Evolutionary conservation across 2,329 filamentous ascomycete species (phyloP).

Genomic region (Aschersonia sp.): DNA sequence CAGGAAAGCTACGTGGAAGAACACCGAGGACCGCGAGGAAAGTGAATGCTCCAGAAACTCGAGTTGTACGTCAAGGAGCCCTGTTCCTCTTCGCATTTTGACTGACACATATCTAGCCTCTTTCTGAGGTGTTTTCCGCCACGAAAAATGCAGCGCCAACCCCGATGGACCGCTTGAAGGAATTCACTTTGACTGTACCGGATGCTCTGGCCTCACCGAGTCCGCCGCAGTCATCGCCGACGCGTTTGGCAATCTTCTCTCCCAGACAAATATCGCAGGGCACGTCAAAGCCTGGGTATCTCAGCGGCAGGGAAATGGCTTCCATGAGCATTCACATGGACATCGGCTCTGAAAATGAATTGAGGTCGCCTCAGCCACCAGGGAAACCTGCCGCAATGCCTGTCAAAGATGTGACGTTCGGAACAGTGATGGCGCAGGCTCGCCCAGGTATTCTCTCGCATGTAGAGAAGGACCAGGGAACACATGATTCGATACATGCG

Average conservation of each 20-base stretch:
- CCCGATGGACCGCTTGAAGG: slow-evolving; percentile 32
- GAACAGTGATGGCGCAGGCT: not conserved
- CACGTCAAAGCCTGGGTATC: slow-evolving; percentile 52
- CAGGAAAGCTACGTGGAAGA: slow-evolving; percentile 69
- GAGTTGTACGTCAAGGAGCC: slow-evolving; percentile 40
- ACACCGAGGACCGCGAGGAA: slow-evolving; percentile 61
- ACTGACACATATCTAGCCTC: slow-evolving; percentile 30
- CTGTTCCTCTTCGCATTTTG: not conserved
- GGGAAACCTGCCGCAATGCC: not conserved
- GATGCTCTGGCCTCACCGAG: slow-evolving; percentile 22
- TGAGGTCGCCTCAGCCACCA: slow-evolving; percentile 7
- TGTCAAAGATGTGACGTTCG: not conserved
- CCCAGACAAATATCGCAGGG: slow-evolving; percentile 12
- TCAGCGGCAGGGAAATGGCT: slow-evolving; percentile 44
- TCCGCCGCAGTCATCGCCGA: slow-evolving; percentile 17
- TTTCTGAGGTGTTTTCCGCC: slow-evolving; percentile 43
- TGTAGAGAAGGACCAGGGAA: not conserved
- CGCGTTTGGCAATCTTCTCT: slow-evolving; percentile 15
- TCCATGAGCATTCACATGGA: slow-evolving; percentile 11
- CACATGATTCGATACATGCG: not conserved
- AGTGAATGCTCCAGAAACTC: slow-evolving; percentile 37
- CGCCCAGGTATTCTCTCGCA: too few species aligned
- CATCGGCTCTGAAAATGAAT: slow-evolving; percentile 7
- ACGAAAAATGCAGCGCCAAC: slow-evolving; percentile 41
- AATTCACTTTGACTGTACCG: slow-evolving; percentile 44